Evolutionary conservation across 1,284 basidiomycete genomes (phyloP).

Genomic region (Ceratobasidium sp.): DNA sequence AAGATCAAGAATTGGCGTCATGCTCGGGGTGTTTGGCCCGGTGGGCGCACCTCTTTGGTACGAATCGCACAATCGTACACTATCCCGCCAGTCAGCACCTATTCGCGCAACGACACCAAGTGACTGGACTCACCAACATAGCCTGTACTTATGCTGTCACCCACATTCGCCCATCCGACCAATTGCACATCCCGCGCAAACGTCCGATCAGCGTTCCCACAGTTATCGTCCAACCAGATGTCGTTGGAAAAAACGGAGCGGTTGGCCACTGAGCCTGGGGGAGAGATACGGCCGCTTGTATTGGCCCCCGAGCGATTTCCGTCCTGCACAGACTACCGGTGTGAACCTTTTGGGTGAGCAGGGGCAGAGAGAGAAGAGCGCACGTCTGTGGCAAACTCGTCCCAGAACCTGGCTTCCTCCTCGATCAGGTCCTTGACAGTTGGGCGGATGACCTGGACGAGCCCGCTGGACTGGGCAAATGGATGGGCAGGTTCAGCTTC

Average conservation of each 20-base stretch:
- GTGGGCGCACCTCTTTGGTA: conserved; percentile 41
- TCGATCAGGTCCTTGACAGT: conserved; percentile 28
- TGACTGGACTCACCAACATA: conserved; percentile 40
- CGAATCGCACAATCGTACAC: conserved; percentile 46
- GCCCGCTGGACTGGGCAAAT: conserved; percentile 21
- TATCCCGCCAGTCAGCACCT: neutral
- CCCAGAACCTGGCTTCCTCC: conserved; percentile 37
- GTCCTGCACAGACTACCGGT: neutral
- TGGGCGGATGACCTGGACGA: conserved; percentile 31
- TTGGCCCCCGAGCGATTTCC: conserved; percentile 15
- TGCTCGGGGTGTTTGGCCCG: too few relatives aligned
- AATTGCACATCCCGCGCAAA: conserved; percentile 45
- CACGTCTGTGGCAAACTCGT: conserved; percentile 38
- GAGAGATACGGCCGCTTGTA: conserved; percentile 23
- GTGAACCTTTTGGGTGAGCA: too few relatives aligned
- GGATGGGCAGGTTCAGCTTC: conserved; percentile 18
- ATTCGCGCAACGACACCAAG: neutral
- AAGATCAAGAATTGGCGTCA: too few relatives aligned
- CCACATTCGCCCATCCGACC: conserved; percentile 45
- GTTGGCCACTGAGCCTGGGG: conserved; percentile 19
- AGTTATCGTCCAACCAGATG: conserved; percentile 46
- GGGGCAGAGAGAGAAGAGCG: neutral
- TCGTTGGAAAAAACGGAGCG: conserved; percentile 45
- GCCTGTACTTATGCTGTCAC: conserved; percentile 45
- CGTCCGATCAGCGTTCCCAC: conserved; percentile 41